These are phyloP conservation scores for Hypsizygus ulmarius DNA, from an alignment of 1,284 basidiomycete genomes.

Conservation along the genomic window DNA sequence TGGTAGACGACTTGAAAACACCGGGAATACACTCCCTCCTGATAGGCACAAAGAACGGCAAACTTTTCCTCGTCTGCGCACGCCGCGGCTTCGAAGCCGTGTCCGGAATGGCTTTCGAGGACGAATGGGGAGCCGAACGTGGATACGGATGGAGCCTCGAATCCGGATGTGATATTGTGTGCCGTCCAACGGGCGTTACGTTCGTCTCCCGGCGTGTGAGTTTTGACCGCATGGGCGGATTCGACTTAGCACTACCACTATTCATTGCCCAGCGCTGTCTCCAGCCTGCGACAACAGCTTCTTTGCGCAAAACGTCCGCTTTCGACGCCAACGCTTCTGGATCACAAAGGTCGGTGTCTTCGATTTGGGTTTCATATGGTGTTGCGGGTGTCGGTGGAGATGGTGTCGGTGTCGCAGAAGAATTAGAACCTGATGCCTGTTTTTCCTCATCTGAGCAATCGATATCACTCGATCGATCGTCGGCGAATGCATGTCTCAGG, in stretches of 20 bases:
- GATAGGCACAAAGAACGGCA: slow-evolving; percentile 14
- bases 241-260: slow-evolving; percentile 11
- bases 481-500: slow-evolving; percentile 19
- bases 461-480: slow-evolving; percentile 45
- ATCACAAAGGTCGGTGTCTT: slow-evolving; percentile 24
- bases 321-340: slow-evolving; percentile 29
- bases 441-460: slow-evolving; percentile 33
- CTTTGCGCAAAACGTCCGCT: slow-evolving; percentile 31
- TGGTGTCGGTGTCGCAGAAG: slow-evolving; percentile 6
- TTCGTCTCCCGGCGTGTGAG: slow-evolving; percentile 43
- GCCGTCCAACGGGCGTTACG: slow-evolving; percentile 40
- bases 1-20: not conserved
- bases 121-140: slow-evolving; percentile 8
- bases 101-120: slow-evolving; percentile 5
- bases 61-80: slow-evolving; percentile 15
- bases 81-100: slow-evolving; percentile 9
- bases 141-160: slow-evolving; percentile 14
- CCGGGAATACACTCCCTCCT: not conserved
- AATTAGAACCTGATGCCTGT: slow-evolving; percentile 12
- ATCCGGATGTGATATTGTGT: slow-evolving; percentile 22
- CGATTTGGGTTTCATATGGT: not conserved
- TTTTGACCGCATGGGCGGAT: slow-evolving; percentile 17
- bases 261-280: slow-evolving; percentile 48
- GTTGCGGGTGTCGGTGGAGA: slow-evolving; percentile 13
- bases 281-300: slow-evolving; percentile 59